These are phyloP conservation scores for Ophiobolus disseminans DNA, from an alignment of 2,329 filamentous ascomycete species.

Conservation along the genomic window DNA sequence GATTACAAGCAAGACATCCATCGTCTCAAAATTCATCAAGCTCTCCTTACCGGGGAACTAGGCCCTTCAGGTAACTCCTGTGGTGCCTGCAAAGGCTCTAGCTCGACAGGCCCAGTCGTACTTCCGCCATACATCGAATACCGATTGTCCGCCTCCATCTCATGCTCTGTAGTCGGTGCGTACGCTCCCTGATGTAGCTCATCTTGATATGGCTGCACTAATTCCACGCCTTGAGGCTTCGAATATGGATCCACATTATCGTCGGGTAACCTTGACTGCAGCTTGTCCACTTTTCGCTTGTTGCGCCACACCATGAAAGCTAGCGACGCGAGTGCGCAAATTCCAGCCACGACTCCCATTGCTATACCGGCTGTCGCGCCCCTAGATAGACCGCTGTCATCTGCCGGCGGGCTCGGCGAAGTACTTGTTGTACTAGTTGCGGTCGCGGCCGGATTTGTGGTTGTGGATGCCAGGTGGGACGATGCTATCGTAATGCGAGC, in stretches of 20 bases:
- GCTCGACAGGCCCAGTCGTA: too few species aligned
- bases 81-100: too few species aligned
- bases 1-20: too few species aligned
- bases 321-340: neutral
- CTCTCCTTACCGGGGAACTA: too few species aligned
- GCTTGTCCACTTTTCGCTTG: slow-evolving; percentile 4
- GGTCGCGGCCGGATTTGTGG: neutral
- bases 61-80: too few species aligned
- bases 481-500: neutral
- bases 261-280: neutral
- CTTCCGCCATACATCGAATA: too few species aligned
- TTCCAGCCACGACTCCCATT: slow-evolving; percentile 3
- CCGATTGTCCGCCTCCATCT: neutral
- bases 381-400: slow-evolving; percentile 1
- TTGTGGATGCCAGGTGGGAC: neutral
- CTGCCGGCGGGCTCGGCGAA: too few species aligned
- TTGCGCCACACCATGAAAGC: slow-evolving; percentile 8
- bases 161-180: neutral
- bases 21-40: too few species aligned
- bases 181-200: neutral
- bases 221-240: neutral
- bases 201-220: neutral
- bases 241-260: neutral
- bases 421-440: neutral
- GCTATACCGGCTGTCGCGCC: slow-evolving; percentile 10